A percentile compares a stretch with the other conserved stretches of the same genome.
These are phyloP conservation scores for Flueggea neowawraea DNA, from an alignment of 441 rosid genomes.

Conservation along the genomic window DNA sequence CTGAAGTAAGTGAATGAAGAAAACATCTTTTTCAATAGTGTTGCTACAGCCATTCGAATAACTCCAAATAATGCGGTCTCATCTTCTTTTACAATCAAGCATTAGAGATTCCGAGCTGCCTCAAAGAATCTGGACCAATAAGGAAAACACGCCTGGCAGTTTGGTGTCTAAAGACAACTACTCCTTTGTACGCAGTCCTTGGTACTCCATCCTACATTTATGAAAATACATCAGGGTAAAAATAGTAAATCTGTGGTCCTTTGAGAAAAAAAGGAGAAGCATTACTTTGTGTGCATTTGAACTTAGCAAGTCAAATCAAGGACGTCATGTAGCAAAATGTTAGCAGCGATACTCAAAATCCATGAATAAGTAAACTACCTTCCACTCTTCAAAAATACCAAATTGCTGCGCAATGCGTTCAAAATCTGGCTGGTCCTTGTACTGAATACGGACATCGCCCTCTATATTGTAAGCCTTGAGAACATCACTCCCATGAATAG, in stretches of 20 bases:
- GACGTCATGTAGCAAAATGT: no score
- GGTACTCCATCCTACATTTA: conserved; percentile 82
- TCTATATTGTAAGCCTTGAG: conserved; percentile 55
- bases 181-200: conserved; percentile 88
- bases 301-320: no score
- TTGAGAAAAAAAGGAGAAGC: neutral
- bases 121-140: conserved; percentile 63
- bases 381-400: conserved; percentile 97
- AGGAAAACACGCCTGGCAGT: conserved; percentile 64
- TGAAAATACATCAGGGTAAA: neutral
- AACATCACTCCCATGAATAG: conserved; percentile 63
- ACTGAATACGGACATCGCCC: conserved; percentile 73
- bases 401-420: conserved; percentile 74
- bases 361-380: conserved; percentile 37
- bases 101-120: conserved; percentile 58
- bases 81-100: conserved; percentile 25
- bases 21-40: no score
- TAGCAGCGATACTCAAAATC: neutral
- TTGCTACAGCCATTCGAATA: no score
- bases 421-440: conserved; percentile 71
- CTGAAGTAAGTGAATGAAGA: no score
- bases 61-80: no score
- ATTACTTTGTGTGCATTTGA: no score
- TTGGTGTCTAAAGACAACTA: conserved; percentile 72
- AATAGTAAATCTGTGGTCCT: no score